Evolutionary conservation across 768 basidiomycete genomes (phyloP).

Genomic region (Podaxis sp.): DNA sequence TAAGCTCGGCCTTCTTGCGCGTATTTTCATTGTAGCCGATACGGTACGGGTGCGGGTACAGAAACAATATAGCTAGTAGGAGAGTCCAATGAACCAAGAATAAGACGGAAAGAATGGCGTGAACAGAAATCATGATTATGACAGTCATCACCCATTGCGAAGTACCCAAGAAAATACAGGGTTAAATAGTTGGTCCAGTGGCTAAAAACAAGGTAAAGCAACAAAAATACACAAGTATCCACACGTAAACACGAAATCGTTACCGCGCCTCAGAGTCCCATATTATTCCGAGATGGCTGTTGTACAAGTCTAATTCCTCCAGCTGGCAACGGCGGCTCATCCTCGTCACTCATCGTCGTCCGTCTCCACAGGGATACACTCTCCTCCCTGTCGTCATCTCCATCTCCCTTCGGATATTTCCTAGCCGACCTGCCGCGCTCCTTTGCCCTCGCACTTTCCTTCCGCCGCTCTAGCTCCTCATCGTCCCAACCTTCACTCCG

Average conservation of each 20-base stretch:
- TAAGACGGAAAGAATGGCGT: not conserved
- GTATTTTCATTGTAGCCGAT: not conserved
- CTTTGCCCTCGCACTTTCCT: slow-evolving; percentile 42
- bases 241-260: not conserved
- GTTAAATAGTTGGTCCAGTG: not conserved
- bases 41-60: not conserved
- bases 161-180: not conserved
- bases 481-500: slow-evolving; percentile 40
- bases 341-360: slow-evolving; percentile 23
- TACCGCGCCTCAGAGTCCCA: not conserved
- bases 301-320: slow-evolving; percentile 42
- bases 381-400: slow-evolving; percentile 60
- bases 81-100: too few species aligned
- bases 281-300: slow-evolving; percentile 8
- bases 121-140: not conserved
- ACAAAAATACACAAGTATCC: not conserved
- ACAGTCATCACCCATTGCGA: not conserved
- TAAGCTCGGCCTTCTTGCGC: slow-evolving; percentile 5
- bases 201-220: not conserved
- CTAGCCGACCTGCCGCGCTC: slow-evolving; percentile 35
- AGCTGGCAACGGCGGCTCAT: slow-evolving; percentile 9
- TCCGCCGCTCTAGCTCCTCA: slow-evolving; percentile 23
- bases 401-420: slow-evolving; percentile 47
- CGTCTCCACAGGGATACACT: slow-evolving; percentile 51
- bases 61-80: not conserved